Evolutionary conservation across 1,139 yeast species (phyloP).

Genomic region (Sugiyamaella xylanicola): DNA sequence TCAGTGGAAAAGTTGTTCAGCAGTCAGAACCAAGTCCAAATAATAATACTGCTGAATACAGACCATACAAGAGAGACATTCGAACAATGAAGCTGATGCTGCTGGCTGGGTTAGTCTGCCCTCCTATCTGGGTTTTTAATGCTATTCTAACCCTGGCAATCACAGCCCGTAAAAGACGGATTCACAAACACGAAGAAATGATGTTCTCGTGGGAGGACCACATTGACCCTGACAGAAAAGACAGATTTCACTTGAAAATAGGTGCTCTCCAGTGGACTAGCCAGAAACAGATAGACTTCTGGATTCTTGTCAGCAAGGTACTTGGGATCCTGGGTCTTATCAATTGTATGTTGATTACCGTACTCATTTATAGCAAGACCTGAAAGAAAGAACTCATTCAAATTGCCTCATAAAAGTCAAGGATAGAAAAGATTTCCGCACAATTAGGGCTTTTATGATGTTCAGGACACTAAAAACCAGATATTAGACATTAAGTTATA

Average conservation of each 20-base stretch:
- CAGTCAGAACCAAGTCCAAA: neutral
- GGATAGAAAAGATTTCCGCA: too few relatives aligned
- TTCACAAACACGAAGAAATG: slow-evolving; percentile 4
- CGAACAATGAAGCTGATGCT: slow-evolving; percentile 9
- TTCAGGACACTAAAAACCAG: too few relatives aligned
- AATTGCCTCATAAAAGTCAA: neutral
- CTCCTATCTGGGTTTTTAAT: slow-evolving; percentile 26
- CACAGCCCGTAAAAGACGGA: slow-evolving; percentile 1
- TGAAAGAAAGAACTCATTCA: neutral
- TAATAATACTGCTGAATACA: neutral
- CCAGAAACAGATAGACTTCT: slow-evolving; percentile 8
- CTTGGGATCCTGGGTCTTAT: slow-evolving; percentile 8
- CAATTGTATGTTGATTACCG: slow-evolving; percentile 8
- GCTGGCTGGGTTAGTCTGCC: slow-evolving; percentile 22
- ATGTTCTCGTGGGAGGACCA: slow-evolving; percentile 6
- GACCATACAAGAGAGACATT: slow-evolving; percentile 7
- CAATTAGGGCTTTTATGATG: too few relatives aligned
- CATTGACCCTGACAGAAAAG: neutral
- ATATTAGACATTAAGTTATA: neutral
- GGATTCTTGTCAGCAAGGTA: slow-evolving; percentile 8
- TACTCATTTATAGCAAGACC: neutral
- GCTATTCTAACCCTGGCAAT: slow-evolving; percentile 2
- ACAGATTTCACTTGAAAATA: slow-evolving; percentile 6
- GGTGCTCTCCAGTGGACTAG: slow-evolving; percentile 9
- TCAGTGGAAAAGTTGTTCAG: slow-evolving; percentile 1